Evolutionary conservation across 1,284 basidiomycete species (phyloP), one percentile per base, ranked within the genome.

Genomic region (Chalciporus piperatoides): DNA sequence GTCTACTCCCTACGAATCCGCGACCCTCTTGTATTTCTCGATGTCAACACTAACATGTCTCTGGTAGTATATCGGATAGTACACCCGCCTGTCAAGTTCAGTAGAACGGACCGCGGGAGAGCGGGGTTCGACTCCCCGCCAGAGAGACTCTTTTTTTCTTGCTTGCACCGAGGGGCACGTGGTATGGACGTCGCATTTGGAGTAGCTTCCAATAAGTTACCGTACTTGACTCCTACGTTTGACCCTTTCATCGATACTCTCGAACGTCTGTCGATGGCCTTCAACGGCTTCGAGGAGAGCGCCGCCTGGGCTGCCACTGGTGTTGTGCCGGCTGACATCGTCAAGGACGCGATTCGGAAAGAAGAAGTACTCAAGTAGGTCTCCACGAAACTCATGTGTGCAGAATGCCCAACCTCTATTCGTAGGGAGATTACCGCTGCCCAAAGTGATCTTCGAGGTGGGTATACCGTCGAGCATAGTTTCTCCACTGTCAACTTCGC

Each of bases 401-500:
- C 6, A 7, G 7, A 15, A 15, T 10, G n/a, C 33, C 42, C 55
- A 43, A 54, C 24, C n/a, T 38, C 30, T 1, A 1, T 49, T 25
- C 25, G 11, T 55, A 91, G 88, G 61, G 88, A 91, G 30, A 83
- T 91, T 39, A 56, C 72, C 12, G 81, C 86, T 24, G 80, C 79
- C 37, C 89, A 90, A 61, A 79, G 85, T 37, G 88, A 88, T 63
- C 71, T 91, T 36, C 78, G 77, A 67, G 79, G 89, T 90, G 54
- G 7, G 48, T 48, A 2, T 28, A 8, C 8, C 38, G 40, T n/a
- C 43, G n/a, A 23, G 4, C 15, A 23, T 2, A 12, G 15, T 14
- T 23, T 41, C 23, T 33, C 1, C 44, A 23, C 5, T 11, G 2
- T n/a, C 7, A 45, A n/a, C 21, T 11, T 2, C 44, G 14, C 17